Percentiles rank a stretch among this genome's conserved stretches.
phyloP scores from a whole-genome alignment of 139 green algal genomes.

The Haematococcus lacustris region DNA sequence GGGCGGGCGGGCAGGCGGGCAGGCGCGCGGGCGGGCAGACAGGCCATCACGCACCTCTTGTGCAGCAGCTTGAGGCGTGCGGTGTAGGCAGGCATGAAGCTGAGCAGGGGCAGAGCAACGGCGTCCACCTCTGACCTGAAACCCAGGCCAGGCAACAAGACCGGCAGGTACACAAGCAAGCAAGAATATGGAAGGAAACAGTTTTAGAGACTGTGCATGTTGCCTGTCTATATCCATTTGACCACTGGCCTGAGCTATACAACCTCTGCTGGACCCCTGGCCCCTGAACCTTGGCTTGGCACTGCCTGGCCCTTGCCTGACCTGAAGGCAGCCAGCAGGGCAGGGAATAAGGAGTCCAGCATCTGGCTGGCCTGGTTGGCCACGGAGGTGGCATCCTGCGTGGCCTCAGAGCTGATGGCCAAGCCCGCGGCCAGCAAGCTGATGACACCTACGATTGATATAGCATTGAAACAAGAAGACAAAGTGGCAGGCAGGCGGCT shows the following conservation, averaged over 20 bases:
- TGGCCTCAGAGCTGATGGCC: slow-evolving; percentile 52
- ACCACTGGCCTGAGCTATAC: too few species aligned
- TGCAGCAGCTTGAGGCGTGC: slow-evolving; percentile 47
- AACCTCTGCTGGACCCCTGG: too few species aligned
- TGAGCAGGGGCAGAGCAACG: slow-evolving; percentile 55
- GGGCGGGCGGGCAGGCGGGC: too few species aligned
- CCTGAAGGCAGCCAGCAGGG: slow-evolving; percentile 46
- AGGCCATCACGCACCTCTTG: too few species aligned
- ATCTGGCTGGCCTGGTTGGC: slow-evolving; percentile 28
- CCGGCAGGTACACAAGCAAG: background rate
- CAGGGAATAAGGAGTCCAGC: slow-evolving; percentile 42
- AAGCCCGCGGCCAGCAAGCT: slow-evolving; percentile 63
- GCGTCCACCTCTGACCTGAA: slow-evolving; percentile 34
- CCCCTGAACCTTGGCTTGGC: too few species aligned
- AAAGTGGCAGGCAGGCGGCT: too few species aligned
- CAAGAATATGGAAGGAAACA: background rate
- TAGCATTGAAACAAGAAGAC: too few species aligned
- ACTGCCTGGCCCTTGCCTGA: too few species aligned
- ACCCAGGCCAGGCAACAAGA: too few species aligned
- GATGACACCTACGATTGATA: slow-evolving; percentile 43
- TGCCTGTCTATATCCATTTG: too few species aligned
- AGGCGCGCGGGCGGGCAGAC: too few species aligned
- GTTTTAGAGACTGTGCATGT: too few species aligned
- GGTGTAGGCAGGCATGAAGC: slow-evolving; percentile 71
- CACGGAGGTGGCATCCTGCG: slow-evolving; percentile 35